Conservation (phyloP, 768 basidiomycete species). For the Trametes cingulata region DNA sequence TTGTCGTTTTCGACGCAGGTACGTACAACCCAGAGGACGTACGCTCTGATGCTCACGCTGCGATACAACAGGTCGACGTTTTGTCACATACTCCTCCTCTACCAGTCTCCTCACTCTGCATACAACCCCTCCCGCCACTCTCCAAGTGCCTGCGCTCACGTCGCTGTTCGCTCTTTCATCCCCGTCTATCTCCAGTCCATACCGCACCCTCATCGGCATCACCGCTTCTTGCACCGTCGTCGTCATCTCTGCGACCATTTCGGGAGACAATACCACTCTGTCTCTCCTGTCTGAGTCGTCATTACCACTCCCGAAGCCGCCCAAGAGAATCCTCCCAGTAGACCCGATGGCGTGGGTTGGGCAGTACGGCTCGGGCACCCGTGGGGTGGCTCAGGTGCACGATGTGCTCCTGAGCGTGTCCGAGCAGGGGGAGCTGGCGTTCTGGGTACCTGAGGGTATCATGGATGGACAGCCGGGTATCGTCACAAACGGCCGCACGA, state of each 20-base stretch:
- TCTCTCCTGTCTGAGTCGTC: conserved; percentile 47
- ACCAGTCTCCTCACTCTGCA: conserved; percentile 53
- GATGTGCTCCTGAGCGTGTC: conserved; percentile 83
- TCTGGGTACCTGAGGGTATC: conserved; percentile 69
- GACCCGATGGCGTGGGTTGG: conserved; percentile 86
- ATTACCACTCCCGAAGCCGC: conserved; percentile 52
- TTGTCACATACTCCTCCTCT: conserved; percentile 60
- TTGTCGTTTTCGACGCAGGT: conserved; percentile 75
- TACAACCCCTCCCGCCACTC: conserved; percentile 43
- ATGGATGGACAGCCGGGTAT: background rate
- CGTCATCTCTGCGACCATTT: conserved; percentile 47
- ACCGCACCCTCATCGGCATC: conserved; percentile 63
- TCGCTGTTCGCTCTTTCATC: conserved; percentile 59
- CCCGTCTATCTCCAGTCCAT: conserved; percentile 29
- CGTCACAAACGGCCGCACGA: background rate
- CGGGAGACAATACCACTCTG: conserved; percentile 35
- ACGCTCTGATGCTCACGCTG: background rate
- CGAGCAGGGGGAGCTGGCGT: conserved; percentile 74
- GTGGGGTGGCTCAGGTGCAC: conserved; percentile 36
- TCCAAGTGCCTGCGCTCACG: conserved; percentile 52
- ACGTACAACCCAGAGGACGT: conserved; percentile 18
- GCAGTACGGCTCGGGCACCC: conserved; percentile 17
- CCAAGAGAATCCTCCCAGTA: conserved; percentile 62
- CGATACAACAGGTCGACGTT: conserved; percentile 45
- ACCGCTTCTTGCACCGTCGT: conserved; percentile 61